A percentile compares a stretch with the other conserved stretches of the same genome.
These are phyloP conservation scores for Fusarium incarnatum DNA, from an alignment of 2,329 filamentous ascomycete species.

Conservation along the genomic window DNA sequence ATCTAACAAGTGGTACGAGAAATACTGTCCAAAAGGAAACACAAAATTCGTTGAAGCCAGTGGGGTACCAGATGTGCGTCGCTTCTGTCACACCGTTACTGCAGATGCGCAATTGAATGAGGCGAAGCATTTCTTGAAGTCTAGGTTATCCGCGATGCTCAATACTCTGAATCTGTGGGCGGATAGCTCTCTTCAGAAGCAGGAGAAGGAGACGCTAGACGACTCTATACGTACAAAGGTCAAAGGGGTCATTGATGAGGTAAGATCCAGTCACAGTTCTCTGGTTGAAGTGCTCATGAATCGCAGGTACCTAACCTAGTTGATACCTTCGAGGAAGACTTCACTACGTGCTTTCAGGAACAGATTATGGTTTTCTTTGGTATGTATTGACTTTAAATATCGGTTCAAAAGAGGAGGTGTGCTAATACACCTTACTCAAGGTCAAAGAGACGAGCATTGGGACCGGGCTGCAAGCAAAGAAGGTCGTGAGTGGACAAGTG, in stretches of 20 bases:
- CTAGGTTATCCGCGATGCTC: slow-evolving; percentile 44
- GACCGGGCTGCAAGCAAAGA: slow-evolving; percentile 32
- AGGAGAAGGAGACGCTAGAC: not conserved
- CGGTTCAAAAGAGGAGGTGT: not conserved
- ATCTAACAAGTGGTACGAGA: slow-evolving; percentile 51
- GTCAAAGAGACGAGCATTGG: slow-evolving; percentile 27
- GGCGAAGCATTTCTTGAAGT: slow-evolving; percentile 47
- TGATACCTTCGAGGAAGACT: not conserved
- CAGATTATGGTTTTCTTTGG: slow-evolving; percentile 34
- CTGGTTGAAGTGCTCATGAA: not conserved
- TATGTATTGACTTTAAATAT: not conserved
- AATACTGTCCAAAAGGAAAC: slow-evolving; percentile 48
- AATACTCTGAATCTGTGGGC: slow-evolving; percentile 48
- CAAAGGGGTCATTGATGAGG: not conserved
- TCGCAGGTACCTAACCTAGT: slow-evolving; percentile 17
- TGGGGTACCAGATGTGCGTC: slow-evolving; percentile 50
- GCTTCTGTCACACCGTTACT: slow-evolving; percentile 50
- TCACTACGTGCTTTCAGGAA: slow-evolving; percentile 26
- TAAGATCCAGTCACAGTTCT: not conserved
- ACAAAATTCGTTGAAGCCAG: slow-evolving; percentile 44
- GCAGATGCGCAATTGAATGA: slow-evolving; percentile 49
- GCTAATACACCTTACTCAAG: not conserved
- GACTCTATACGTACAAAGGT: not conserved
- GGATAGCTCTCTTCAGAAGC: slow-evolving; percentile 8
- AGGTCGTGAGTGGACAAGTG: slow-evolving; percentile 23